Conservation (phyloP, 2,329 filamentous ascomycete species). For the Alternaria tenuissima region DNA sequence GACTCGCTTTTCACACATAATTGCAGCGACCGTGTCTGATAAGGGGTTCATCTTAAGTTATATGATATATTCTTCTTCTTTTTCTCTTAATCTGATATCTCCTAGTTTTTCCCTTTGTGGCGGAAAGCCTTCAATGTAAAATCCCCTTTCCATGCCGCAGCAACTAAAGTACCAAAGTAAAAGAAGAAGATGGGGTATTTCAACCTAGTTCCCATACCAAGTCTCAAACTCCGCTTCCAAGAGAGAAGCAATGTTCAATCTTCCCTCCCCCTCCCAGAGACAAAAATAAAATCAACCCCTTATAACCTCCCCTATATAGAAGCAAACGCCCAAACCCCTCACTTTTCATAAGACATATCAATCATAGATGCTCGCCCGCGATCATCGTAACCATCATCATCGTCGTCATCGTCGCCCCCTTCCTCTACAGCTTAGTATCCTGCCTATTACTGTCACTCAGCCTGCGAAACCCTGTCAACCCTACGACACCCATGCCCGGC, state of each 20-base stretch:
- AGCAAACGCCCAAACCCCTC: conserved; percentile 2
- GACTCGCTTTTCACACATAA: too few species aligned
- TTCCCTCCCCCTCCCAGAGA: background rate
- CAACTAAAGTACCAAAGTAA: background rate
- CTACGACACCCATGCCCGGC: conserved; percentile 35
- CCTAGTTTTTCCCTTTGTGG: too few species aligned
- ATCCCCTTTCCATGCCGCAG: background rate
- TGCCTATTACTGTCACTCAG: conserved; percentile 49
- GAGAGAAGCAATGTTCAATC: background rate
- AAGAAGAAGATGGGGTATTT: conserved; percentile 14
- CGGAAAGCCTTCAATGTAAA: too few species aligned
- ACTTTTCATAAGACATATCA: conserved; percentile 33
- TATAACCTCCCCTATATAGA: background rate
- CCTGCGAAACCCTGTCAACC: conserved; percentile 32
- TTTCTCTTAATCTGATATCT: too few species aligned
- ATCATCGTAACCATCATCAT: background rate
- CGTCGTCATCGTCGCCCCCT: background rate
- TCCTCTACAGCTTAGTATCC: conserved; percentile 46
- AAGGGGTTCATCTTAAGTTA: too few species aligned
- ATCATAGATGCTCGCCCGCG: conserved; percentile 13
- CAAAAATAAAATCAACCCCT: background rate
- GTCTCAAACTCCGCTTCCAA: background rate
- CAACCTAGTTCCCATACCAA: background rate
- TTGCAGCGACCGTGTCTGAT: background rate
- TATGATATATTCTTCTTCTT: background rate